Evolutionary conservation across 768 basidiomycete species (phyloP).

Genomic region (Artomyces pyxidatus): DNA sequence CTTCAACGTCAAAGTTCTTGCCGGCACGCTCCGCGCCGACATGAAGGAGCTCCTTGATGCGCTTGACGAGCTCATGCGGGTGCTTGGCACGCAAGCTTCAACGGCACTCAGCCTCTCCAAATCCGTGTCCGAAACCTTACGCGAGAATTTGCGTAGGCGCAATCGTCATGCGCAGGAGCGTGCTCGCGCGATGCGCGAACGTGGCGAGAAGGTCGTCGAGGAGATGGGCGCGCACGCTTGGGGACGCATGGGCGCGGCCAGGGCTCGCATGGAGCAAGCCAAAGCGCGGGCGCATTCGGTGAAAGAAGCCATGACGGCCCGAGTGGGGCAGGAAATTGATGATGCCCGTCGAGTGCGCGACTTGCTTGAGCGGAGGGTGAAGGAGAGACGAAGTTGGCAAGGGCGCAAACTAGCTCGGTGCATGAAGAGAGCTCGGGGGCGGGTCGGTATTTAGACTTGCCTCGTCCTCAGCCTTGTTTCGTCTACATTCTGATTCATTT

Average conservation of each 20-base stretch:
- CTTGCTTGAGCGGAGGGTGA: conserved; percentile 7
- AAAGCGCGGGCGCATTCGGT: conserved; percentile 21
- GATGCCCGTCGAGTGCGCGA: conserved; percentile 1
- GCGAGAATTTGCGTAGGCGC: conserved; percentile 18
- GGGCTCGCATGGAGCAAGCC: conserved; percentile 19
- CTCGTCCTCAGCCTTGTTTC: too few relatives aligned
- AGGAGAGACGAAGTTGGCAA: conserved; percentile 7
- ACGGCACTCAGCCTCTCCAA: conserved; percentile 6
- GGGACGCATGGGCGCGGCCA: conserved; percentile 19
- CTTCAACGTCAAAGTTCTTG: conserved; percentile 35
- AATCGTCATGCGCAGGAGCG: conserved; percentile 21
- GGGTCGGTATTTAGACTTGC: too few relatives aligned
- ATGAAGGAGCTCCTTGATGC: conserved; percentile 50
- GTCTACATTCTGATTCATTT: too few relatives aligned
- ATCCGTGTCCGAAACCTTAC: conserved; percentile 9
- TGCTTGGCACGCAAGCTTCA: conserved; percentile 5
- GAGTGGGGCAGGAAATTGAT: conserved; percentile 3
- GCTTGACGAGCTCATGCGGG: conserved; percentile 46
- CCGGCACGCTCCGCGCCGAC: conserved; percentile 38
- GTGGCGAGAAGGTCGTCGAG: conserved; percentile 21
- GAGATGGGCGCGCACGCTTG: conserved; percentile 19
- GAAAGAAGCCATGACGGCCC: conserved; percentile 14
- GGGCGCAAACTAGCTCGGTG: conserved; percentile 4
- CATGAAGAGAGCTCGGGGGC: conserved; percentile 5
- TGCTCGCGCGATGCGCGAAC: conserved; percentile 22